These are phyloP conservation scores for Curvularia sp. DNA, from an alignment of 2,329 filamentous ascomycete genomes.

Conservation along the genomic window DNA sequence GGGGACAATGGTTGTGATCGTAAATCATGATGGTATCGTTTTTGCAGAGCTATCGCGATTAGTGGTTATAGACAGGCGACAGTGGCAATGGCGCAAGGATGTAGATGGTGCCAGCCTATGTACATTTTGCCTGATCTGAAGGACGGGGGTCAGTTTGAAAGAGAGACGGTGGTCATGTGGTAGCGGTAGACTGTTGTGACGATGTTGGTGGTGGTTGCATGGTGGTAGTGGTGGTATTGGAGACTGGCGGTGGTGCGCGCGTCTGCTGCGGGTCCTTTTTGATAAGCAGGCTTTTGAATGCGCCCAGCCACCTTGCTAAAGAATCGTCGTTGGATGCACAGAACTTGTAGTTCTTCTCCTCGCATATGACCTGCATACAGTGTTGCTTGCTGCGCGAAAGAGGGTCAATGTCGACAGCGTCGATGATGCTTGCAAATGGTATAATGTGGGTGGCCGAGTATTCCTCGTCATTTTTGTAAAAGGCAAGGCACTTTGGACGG, in stretches of 20 bases:
- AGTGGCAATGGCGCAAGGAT: background rate
- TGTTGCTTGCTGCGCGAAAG: conserved; percentile 82
- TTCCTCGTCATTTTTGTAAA: conserved; percentile 93
- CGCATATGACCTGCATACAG: conserved; percentile 91
- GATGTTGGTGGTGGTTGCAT: conserved; percentile 20
- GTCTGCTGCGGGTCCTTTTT: conserved; percentile 63
- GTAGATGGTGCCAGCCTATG: conserved; percentile 14
- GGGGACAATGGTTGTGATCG: background rate
- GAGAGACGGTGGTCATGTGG: conserved; percentile 8
- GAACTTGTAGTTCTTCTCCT: conserved; percentile 71
- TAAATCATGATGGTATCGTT: conserved; percentile 10
- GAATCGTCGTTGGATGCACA: conserved; percentile 77
- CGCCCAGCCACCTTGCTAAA: conserved; percentile 83
- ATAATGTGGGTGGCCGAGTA: conserved; percentile 87
- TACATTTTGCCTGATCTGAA: conserved; percentile 12
- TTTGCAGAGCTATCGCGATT: conserved; percentile 11
- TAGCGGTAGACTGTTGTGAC: conserved; percentile 14
- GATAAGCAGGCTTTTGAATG: conserved; percentile 83
- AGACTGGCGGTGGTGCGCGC: conserved; percentile 23
- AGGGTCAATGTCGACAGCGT: conserved; percentile 91
- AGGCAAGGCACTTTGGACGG: conserved; percentile 79
- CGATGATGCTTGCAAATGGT: conserved; percentile 78
- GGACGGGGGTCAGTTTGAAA: background rate
- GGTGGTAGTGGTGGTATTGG: conserved; percentile 22
- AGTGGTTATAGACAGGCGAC: conserved; percentile 4